Conservation (phyloP, 345 rosid genomes). For the Eucalyptus polybractea region DNA sequence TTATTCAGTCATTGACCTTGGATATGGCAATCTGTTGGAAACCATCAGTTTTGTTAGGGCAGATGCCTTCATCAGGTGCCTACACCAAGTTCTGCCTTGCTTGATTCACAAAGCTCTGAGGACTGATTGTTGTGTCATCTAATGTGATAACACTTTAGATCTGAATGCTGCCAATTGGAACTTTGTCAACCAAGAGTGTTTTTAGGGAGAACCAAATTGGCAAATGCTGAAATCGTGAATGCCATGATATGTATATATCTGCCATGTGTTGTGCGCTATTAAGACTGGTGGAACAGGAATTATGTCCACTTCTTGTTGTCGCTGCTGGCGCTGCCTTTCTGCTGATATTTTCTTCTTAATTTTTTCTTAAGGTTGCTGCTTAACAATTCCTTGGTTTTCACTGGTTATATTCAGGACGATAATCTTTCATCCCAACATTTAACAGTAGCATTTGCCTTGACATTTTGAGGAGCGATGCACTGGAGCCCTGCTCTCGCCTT, state of each 20-base stretch:
- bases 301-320: neutral
- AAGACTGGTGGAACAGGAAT: neutral
- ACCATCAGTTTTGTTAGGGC: neutral
- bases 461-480: slow-evolving; percentile 28
- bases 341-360: neutral
- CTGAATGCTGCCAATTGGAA: neutral
- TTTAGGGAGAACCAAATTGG: neutral
- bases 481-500: slow-evolving; percentile 49
- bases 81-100: neutral
- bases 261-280: neutral
- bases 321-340: neutral
- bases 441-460: slow-evolving; percentile 30
- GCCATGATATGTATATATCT: neutral
- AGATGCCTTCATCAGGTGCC: neutral
- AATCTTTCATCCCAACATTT: slow-evolving; percentile 31
- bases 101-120: neutral
- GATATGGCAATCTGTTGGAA: neutral
- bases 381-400: neutral
- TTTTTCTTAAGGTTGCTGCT: neutral
- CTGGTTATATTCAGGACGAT: slow-evolving; percentile 18
- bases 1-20: neutral
- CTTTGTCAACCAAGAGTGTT: neutral
- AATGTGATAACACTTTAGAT: neutral
- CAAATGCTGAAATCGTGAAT: neutral
- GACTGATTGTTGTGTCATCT: neutral